Base-by-base conservation (phyloP, 75 land plant genomes). In the Chamaecyparis obtusa region DNA sequence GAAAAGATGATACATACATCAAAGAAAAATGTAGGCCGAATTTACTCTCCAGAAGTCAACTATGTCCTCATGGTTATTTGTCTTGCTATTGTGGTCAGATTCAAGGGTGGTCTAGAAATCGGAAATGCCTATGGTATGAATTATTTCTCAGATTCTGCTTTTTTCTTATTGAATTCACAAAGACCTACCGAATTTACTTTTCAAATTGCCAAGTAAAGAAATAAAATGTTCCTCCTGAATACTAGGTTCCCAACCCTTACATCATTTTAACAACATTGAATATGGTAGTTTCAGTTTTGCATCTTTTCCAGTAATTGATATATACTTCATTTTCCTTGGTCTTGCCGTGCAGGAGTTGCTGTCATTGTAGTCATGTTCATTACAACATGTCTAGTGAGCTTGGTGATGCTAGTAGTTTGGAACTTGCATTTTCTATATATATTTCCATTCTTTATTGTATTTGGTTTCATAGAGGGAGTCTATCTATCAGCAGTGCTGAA, bases 291-390 rank as follows among this genome's bases (percentile, higher is more conserved):
- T 13, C 32, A 35, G 2, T 32, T 13, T 32, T 72, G 32, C 1
- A 3, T 13, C 15, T 24, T 44, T 32, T 72, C 37, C 13, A 72
- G 16, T 30, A 9, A 2, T 33, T 74, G 14, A 30, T 30, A 11
- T 33, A 13, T 2, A 51, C 0, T 2, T 14, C 2, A 9, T 33
- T 2, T 32, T 9, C 44, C 36, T 78, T 33, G 4, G 10, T 1
- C 13, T 81, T 21, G 32, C 3, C 0, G 2, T 90, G 86, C 91
- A 93, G 91, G 93, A 30, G 92, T 91, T 51, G 92, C 91, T 10
- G 94, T 92, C 77, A 89, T 94, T 21, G 85, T 82, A 46, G 94
- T 94, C 30, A 94, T 94, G 95, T 81, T 94, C 60, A 93, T 94
- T 30, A 94, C 94, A 81, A 94, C 95, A 30, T 86, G 46, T 15